Evolutionary conservation across 257 asterid genomes (phyloP), one percentile per base, ranked within the genome.

Genomic region (Capsicum rhomboideum): DNA sequence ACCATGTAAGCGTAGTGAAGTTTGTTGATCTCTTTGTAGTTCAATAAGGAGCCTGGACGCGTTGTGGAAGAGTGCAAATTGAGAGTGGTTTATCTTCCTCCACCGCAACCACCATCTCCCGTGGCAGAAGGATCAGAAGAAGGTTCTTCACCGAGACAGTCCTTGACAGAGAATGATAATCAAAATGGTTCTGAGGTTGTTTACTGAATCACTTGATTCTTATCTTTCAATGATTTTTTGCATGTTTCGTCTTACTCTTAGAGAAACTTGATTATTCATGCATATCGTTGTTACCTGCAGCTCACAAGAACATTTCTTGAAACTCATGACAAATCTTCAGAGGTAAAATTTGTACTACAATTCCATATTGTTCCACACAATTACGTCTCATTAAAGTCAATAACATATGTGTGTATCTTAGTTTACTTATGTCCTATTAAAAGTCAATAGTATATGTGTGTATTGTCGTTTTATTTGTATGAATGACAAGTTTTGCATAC

Each of bases 251-350:
- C 23, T 13, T 50, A 20, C 7, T 67, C 34, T 44, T 23, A 20
- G 52, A 8, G 9, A 10, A 31, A 10, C 77, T 46, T 78, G 13
- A 50, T 66, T 11, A 8, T 58, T 83, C 55, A 28, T n/a, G 14
- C 74, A 78, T 53, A 8, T 80, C 28, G 16, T 80, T 59, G 68
- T 23, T 82, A 82, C 59, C 40, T 69, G 71, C 88, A 92, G 92
- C 83, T 29, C 55, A 29, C 90, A n/a, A 85, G 90, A 83, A 79
- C 85, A 81, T 91, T 77, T 84, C 87, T 86, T 52, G 92, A 92
- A 86, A 86, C 89, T 54, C 82, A 72, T 46, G 95, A 92, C 79
- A 90, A 87, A 82, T 89, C 91, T 83, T 88, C 90, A 31, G 94
- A 91, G 95, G 95, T 93, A 84, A 83, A 71, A 21, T 42, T 80